Evolutionary conservation across 176 grass and related monocot genomes (phyloP), one percentile per base, ranked within the genome.

Genomic region (Phoenix roebelenii): DNA sequence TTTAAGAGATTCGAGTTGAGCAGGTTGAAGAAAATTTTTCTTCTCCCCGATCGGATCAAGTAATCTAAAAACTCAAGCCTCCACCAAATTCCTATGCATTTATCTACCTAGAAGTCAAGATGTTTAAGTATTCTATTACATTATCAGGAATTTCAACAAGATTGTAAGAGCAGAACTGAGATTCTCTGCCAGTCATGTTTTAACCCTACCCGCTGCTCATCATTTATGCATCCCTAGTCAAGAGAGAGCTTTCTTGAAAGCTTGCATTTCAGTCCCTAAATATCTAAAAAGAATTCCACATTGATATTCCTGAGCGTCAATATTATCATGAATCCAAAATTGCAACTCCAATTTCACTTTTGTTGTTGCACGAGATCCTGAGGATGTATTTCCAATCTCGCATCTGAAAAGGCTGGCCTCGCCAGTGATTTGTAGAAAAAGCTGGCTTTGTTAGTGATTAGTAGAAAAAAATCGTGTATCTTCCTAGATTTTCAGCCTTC

Each of bases 81-180:
- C 82, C 82, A 79, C 87, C 78, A 82, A 75, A 82, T 71, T 0
- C 79, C 87, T 1, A 85, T 51, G 56, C 78, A 70, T 25, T 79
- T 71, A 0, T 59, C 86, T 22, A 85, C 39, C 82, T 89, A 25
- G 25, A 53, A 3, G 7, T 22, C 7, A 10, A 10, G 32, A 35
- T 9, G 32, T 10, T 35, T 7, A 35, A 28, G 1, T 35, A 35
- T 9, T 35, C 32, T 35, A 10, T 35, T 10, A 35, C 7, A 35
- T 35, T 2, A 7, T 10, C 0, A 35, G 32, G 32, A 35, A 35
- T 35, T 9, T 10, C 5, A 7, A 10, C 32, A 35, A 35, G 32
- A 35, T 35, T 35, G 30, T 35, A 9, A 35, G 3, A 28, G 26
- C 5, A 28, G 2, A 28, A 28, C 26, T 0, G 26, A 28, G 30